Evolutionary conservation across 352 stramenopile genomes (phyloP).

Genomic region (Elongisporangium senticosum): DNA sequence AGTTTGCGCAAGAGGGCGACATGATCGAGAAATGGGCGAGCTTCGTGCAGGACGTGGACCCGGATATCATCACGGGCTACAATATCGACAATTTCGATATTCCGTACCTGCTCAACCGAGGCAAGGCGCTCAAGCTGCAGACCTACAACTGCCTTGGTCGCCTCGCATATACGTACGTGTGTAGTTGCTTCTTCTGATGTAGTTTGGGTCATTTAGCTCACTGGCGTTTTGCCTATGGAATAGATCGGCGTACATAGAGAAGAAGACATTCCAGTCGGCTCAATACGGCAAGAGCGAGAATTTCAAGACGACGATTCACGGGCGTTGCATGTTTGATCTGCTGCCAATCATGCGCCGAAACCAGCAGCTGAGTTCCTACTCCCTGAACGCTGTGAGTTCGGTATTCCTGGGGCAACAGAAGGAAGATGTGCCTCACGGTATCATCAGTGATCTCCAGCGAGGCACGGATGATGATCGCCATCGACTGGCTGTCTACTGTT

Average conservation of each 20-base stretch:
- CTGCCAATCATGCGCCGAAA: constrained; percentile 99
- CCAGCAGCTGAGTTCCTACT: constrained; percentile 99
- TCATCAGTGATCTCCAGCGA: constrained; percentile 94
- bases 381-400: constrained; percentile 98
- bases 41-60: constrained; percentile 95
- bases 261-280: constrained; percentile 97
- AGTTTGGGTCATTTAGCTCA: constrained; percentile 1
- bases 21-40: constrained; percentile 97
- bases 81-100: constrained; percentile 99
- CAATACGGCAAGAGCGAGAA: constrained; percentile 98
- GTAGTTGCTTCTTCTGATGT: constrained; percentile 2
- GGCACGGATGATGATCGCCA: constrained; percentile 97
- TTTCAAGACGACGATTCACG: constrained; percentile 97
- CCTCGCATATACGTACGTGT: constrained; percentile 76
- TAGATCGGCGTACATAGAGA: constrained; percentile 88
- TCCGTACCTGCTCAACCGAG: constrained; percentile 97
- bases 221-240: not conserved
- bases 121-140: constrained; percentile 89
- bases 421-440: constrained; percentile 99
- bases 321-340: constrained; percentile 98
- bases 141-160: constrained; percentile 79
- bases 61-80: constrained; percentile 99
- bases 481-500: constrained; percentile 98
- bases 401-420: constrained; percentile 98
- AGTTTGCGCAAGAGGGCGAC: constrained; percentile 94